Base-by-base conservation (phyloP, 2,329 filamentous ascomycete species). In the Sphaerulina vaccinii region DNA sequence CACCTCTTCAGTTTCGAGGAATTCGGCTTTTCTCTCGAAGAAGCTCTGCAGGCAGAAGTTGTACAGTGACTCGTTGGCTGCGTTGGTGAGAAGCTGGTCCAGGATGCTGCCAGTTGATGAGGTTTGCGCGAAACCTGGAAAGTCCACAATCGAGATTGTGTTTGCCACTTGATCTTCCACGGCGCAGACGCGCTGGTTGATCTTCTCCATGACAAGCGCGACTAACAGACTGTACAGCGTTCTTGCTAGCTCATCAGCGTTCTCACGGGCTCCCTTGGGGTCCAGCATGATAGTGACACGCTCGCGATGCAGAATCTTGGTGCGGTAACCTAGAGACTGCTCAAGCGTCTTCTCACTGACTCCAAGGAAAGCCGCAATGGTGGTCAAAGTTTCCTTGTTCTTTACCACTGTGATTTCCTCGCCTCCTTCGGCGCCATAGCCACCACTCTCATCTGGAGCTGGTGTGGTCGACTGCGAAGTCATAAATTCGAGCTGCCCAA, bases 221-320 rank as follows among this genome's bases (percentile, higher is more conserved):
- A 97, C 92, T 5, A 99, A 78, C 7, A 99, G 83, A 4, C 91
- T 92, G 73, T 99, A 99, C 0, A 99, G 76, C 0, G 92, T 96
- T 45, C 92, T 82, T 3, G 93, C 91, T 42, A 99, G 81, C 71
- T 97, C 93, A 66, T 97, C 91, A 13, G 93, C 93, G 62, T 96
- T 96, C 33, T 84, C 86, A 44, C 90, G 86, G 39, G 93, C 93
- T 33, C 93, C 93, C 51, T 84, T 85, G 5, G 92, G 89, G 66
- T 99, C 93, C 27, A 99, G 81, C 91, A 99, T 95, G 59, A 99
- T 88, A 0, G 93, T 99, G n/a, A 99, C 93, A 49, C 93, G 86
- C 76, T 99, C 93, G 58, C 90, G 87, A 67, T 95, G 88, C 51
- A 99, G 86, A 62, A 93, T 96, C 78, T 95, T 96, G 16, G 90